Evolutionary conservation across 208 protist genomes (phyloP), one percentile per base, ranked within the genome.

Genomic region (Acanthamoeba royreba): DNA sequence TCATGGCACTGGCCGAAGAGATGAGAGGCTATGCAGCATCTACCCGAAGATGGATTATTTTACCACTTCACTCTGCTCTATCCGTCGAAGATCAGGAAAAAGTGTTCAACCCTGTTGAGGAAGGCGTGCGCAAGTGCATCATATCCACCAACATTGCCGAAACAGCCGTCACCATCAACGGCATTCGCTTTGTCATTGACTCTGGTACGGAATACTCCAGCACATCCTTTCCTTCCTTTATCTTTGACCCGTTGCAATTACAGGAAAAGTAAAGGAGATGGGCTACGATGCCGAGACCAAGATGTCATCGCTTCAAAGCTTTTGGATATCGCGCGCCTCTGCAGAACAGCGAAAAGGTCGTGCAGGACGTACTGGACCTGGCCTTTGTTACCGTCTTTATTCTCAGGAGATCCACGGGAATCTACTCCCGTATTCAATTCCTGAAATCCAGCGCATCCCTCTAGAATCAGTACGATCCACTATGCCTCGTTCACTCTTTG

Each of bases 91-190:
- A 96, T 25, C 94, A 96, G 58, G 93, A 96, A 31, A 95, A 94
- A 55, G 98, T 99, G 8, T 99, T 99, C 94, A 93, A 97, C 35
- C 92, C 94, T 8, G 97, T 98, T 5, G 98, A 98, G 31, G 81
- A 92, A 33, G 98, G 98, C 25, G 97, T 98, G 88, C 96, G 98
- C 52, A 99, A 99, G 96, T 96, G 99, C 43, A 98, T 99, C 33
- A 95, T 99, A 7, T 97, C 98, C 47, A 99, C 99, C 8, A 99
- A 99, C 96, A 99, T 99, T 92, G 99, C 99, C 94, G 99, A 99
- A 93, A 99, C 99, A 0, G 99, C 98, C 55, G 98, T 99, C 81
- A 99, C 99, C 42, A 99, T 99, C 93, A 98, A 99, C 86, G 99
- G 99, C 96, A 98, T 98, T 19, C 98, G 98, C 31, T 98, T 98